Percentiles rank a stretch among this genome's conserved stretches.
Conservation (phyloP, 257 asterid species). For the Nicotiana tabacum region DNA sequence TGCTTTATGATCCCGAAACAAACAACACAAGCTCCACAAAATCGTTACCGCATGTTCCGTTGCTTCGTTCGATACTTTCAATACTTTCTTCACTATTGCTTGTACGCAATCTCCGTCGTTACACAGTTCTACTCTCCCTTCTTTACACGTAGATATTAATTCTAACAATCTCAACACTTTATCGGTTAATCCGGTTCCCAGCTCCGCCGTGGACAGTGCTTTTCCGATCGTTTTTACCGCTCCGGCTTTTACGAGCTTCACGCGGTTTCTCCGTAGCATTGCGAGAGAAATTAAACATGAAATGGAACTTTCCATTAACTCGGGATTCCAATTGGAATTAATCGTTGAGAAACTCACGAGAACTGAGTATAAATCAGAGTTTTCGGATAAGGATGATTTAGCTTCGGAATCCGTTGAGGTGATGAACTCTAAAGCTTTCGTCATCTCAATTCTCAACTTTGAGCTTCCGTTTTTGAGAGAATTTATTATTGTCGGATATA, state of each 20-base stretch:
- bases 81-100: slow-evolving; percentile 49
- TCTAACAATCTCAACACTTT: slow-evolving; percentile 53
- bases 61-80: slow-evolving; percentile 60
- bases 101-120: slow-evolving; percentile 34
- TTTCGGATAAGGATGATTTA: slow-evolving; percentile 27
- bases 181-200: slow-evolving; percentile 32
- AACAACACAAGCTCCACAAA: slow-evolving; percentile 72
- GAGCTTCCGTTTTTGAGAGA: slow-evolving; percentile 32
- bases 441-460: slow-evolving; percentile 32
- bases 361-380: slow-evolving; percentile 36
- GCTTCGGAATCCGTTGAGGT: slow-evolving; percentile 15
- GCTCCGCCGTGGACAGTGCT: slow-evolving; percentile 41
- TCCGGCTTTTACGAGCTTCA: slow-evolving; percentile 42
- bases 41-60: slow-evolving; percentile 73
- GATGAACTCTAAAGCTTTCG: slow-evolving; percentile 33
- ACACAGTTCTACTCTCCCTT: slow-evolving; percentile 59
- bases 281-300: slow-evolving; percentile 38
- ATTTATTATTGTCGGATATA: slow-evolving; percentile 16
- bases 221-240: slow-evolving; percentile 41
- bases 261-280: slow-evolving; percentile 29
- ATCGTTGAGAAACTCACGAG: slow-evolving; percentile 30
- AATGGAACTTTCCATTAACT: slow-evolving; percentile 37
- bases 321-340: slow-evolving; percentile 24
- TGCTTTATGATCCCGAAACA: slow-evolving; percentile 58
- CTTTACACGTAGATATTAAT: slow-evolving; percentile 46